phyloP scores from a whole-genome alignment of 75 land plant genomes.

The Larix kaempferi region DNA sequence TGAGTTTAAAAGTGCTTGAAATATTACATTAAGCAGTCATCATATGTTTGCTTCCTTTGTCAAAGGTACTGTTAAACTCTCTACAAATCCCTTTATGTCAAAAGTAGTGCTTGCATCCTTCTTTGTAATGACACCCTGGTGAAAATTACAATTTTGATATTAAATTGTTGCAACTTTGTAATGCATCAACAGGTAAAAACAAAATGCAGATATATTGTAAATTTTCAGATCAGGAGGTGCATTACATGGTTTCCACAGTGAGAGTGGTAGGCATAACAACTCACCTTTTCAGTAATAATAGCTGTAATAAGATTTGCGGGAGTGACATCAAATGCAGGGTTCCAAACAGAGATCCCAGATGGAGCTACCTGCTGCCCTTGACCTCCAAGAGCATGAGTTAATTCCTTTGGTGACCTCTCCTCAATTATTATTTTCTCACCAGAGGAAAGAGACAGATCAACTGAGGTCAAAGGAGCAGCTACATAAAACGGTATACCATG shows the following conservation, averaged over 20 bases:
- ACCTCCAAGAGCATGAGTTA: slow-evolving; percentile 81
- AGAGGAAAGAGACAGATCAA: slow-evolving; percentile 72
- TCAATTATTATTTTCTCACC: slow-evolving; percentile 85
- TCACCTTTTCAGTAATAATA: slow-evolving; percentile 97
- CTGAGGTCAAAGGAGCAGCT: slow-evolving; percentile 90
- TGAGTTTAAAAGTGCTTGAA: no score
- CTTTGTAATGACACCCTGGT: slow-evolving; percentile 37
- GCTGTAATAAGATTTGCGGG: slow-evolving; percentile 75
- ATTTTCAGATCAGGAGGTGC: background rate
- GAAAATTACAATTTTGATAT: background rate
- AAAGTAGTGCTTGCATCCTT: slow-evolving; percentile 14
- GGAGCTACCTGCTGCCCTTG: slow-evolving; percentile 89
- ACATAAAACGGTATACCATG: slow-evolving; percentile 86
- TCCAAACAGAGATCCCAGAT: slow-evolving; percentile 90
- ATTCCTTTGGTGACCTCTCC: slow-evolving; percentile 76
- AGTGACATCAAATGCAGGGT: slow-evolving; percentile 99
- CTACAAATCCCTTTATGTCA: slow-evolving; percentile 19
- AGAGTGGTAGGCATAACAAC: background rate
- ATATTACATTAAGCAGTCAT: no score
- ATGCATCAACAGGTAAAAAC: background rate
- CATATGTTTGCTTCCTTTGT: background rate
- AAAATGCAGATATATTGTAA: background rate
- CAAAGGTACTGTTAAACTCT: slow-evolving; percentile 1
- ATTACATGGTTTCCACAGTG: background rate
- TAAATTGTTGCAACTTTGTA: background rate